These are phyloP conservation scores for Edaphochlamys debaryana DNA, from an alignment of 139 green algal species.

Conservation along the genomic window DNA sequence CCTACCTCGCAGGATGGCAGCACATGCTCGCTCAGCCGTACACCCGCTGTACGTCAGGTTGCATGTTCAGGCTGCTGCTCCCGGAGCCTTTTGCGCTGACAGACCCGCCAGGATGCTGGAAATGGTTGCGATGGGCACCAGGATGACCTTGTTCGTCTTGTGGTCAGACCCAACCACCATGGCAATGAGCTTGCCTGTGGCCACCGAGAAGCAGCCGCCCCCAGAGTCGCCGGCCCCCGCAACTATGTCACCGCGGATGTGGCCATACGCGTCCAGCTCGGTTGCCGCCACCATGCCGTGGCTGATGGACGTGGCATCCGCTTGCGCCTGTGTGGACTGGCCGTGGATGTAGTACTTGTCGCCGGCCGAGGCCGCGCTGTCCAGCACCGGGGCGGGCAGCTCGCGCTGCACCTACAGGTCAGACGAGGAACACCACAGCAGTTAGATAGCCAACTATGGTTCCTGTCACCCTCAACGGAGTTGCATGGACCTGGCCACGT, in stretches of 20 bases:
- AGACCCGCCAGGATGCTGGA: neutral
- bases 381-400: neutral
- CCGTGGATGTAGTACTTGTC: neutral
- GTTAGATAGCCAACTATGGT: neutral
- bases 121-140: neutral
- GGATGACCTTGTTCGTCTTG: neutral
- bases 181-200: neutral
- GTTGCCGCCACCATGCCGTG: neutral
- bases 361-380: neutral
- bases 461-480: neutral
- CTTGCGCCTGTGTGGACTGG: neutral
- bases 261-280: neutral
- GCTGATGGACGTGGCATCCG: neutral
- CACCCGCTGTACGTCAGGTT: neutral
- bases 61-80: neutral
- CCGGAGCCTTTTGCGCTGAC: neutral
- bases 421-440: neutral
- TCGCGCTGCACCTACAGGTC: neutral
- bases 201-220: constrained; percentile 11
- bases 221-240: neutral
- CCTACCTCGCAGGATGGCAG: too few relatives aligned
- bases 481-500: neutral
- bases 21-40: too few relatives aligned
- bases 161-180: neutral
- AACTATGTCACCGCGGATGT: neutral